Evolutionary conservation across 2,329 filamentous ascomycete species (phyloP).

Genomic region (Trichoderma oligosporum): DNA sequence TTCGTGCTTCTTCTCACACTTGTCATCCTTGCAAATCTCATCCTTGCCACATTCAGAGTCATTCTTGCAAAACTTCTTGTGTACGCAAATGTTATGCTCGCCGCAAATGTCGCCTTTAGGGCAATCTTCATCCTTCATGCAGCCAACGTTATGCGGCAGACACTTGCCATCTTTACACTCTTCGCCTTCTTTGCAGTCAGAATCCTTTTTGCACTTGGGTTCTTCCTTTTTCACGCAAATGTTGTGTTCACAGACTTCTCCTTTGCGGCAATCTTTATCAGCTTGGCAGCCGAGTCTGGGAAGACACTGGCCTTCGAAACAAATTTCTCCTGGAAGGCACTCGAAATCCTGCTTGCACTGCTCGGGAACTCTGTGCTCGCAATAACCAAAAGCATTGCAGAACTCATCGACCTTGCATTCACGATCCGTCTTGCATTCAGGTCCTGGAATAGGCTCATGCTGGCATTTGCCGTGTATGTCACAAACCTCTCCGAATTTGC

Average conservation of each 20-base stretch:
- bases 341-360: neutral
- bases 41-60: neutral
- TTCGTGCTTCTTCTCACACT: neutral
- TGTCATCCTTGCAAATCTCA: neutral
- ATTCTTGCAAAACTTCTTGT: neutral
- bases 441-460: neutral
- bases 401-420: neutral
- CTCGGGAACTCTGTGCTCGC: neutral
- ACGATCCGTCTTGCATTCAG: neutral
- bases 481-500: neutral
- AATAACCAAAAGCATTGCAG: constrained; percentile 8
- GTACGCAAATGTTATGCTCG: neutral
- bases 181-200: neutral
- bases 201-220: too few species aligned
- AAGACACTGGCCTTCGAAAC: neutral
- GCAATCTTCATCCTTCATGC: neutral
- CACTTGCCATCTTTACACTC: neutral
- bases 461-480: constrained; percentile 8
- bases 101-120: neutral
- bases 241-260: neutral
- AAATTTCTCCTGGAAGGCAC: neutral
- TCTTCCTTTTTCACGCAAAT: neutral
- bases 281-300: neutral
- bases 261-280: neutral
- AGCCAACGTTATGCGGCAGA: neutral